Evolutionary conservation across 2,329 filamentous ascomycete species (phyloP).

Genomic region (Xylaria sp.): DNA sequence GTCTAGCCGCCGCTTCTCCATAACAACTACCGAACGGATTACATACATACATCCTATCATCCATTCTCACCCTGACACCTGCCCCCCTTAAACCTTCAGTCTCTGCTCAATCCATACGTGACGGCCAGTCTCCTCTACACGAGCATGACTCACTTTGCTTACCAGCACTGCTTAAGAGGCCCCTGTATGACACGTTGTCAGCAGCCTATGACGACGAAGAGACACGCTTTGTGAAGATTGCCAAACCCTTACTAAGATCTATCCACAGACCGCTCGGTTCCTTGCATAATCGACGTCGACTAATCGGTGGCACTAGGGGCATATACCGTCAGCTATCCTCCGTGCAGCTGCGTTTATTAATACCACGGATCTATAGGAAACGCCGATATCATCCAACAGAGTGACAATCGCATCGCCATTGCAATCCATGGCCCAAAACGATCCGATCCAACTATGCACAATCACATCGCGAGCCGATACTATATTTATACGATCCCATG

Average conservation of each 20-base stretch:
- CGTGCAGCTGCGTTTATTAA: background rate
- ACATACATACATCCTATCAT: background rate
- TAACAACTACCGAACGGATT: background rate
- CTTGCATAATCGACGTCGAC: conserved; percentile 6
- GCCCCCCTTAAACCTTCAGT: too few species aligned
- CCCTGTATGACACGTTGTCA: background rate
- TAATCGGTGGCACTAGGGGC: conserved; percentile 4
- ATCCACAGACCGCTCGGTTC: conserved; percentile 1
- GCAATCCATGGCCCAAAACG: background rate
- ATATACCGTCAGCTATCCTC: too few species aligned
- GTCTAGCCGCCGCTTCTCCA: too few species aligned
- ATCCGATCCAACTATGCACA: background rate
- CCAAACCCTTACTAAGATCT: background rate
- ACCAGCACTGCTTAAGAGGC: background rate
- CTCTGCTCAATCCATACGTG: too few species aligned
- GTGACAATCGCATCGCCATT: background rate
- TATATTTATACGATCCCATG: background rate
- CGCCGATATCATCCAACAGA: background rate
- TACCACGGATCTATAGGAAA: conserved; percentile 3
- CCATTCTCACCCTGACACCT: background rate
- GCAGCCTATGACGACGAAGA: background rate
- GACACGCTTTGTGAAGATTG: background rate
- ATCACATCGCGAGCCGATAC: background rate
- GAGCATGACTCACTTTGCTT: background rate
- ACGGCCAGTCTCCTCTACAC: background rate